phyloP scores from a whole-genome alignment of 768 basidiomycete species.

The Macrolepiota fuliginosa region DNA sequence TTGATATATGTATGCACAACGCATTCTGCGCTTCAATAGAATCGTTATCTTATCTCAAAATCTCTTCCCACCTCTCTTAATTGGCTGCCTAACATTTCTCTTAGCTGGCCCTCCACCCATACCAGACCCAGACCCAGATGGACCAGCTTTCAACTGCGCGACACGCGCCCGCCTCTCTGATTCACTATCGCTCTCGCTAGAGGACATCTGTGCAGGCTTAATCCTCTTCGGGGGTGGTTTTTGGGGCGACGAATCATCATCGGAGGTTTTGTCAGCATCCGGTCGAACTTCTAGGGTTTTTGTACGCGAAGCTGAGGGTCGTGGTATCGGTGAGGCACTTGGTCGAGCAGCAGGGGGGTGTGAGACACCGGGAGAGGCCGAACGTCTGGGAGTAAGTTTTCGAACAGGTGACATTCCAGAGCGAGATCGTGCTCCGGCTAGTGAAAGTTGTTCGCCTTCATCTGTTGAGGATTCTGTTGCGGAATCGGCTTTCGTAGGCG shows the following conservation, averaged over 20 bases:
- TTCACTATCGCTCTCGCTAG: conserved; percentile 60
- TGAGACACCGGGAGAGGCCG: background rate
- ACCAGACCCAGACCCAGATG: conserved; percentile 26
- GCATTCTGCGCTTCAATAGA: background rate
- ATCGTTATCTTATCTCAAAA: conserved; percentile 41
- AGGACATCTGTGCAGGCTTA: conserved; percentile 36
- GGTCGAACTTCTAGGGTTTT: background rate
- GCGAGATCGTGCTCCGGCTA: background rate
- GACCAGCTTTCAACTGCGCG: conserved; percentile 38
- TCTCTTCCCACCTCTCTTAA: conserved; percentile 73
- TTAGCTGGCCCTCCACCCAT: conserved; percentile 28
- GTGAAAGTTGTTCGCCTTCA: background rate
- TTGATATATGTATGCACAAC: background rate
- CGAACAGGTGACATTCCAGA: background rate
- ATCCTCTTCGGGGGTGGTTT: conserved; percentile 55
- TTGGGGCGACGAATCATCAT: conserved; percentile 10
- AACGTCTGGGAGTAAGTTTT: background rate
- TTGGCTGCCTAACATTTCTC: conserved; percentile 65
- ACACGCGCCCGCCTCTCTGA: conserved; percentile 30
- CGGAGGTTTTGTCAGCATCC: conserved; percentile 7
- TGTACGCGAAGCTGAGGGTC: background rate
- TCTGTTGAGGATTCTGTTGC: conserved; percentile 45
- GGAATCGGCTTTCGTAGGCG: conserved; percentile 33
- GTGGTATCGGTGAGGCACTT: background rate
- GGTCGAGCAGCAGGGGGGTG: background rate